A percentile compares a stretch with the other conserved stretches of the same genome.
phyloP scores from a whole-genome alignment of 2,329 filamentous ascomycete genomes.

The Cadophora malorum region DNA sequence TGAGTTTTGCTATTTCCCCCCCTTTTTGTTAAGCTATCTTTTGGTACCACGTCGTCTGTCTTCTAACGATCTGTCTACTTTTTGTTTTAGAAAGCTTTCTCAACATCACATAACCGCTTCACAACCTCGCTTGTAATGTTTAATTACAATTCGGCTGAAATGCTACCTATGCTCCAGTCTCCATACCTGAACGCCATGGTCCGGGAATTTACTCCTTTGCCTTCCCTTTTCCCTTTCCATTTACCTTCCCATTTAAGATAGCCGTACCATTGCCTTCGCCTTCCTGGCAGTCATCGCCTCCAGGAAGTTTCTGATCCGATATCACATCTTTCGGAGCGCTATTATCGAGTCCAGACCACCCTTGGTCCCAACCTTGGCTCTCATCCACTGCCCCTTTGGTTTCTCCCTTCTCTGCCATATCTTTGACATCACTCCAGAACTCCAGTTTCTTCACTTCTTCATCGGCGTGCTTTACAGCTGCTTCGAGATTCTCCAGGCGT shows the following conservation, averaged over 20 bases:
- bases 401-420: slow-evolving; percentile 61
- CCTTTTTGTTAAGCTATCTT: not conserved
- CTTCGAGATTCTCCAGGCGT: slow-evolving; percentile 72
- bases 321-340: slow-evolving; percentile 43
- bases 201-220: slow-evolving; percentile 29
- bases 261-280: slow-evolving; percentile 30
- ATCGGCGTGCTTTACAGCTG: slow-evolving; percentile 77
- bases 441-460: slow-evolving; percentile 81
- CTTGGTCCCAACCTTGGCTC: slow-evolving; percentile 41
- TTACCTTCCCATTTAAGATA: slow-evolving; percentile 31
- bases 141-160: not conserved
- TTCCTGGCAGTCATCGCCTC: slow-evolving; percentile 32
- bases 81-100: not conserved
- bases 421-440: slow-evolving; percentile 86
- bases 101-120: not conserved
- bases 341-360: slow-evolving; percentile 42
- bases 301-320: slow-evolving; percentile 36
- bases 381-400: slow-evolving; percentile 43
- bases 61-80: too few species aligned
- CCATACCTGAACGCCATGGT: slow-evolving; percentile 30
- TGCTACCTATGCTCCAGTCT: slow-evolving; percentile 20
- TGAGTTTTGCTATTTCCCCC: not conserved
- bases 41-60: too few species aligned
- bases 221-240: slow-evolving; percentile 28
- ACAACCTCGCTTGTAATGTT: not conserved